Evolutionary conservation across 2,329 filamentous ascomycete genomes (phyloP).

Genomic region (Penicillium decumbens): DNA sequence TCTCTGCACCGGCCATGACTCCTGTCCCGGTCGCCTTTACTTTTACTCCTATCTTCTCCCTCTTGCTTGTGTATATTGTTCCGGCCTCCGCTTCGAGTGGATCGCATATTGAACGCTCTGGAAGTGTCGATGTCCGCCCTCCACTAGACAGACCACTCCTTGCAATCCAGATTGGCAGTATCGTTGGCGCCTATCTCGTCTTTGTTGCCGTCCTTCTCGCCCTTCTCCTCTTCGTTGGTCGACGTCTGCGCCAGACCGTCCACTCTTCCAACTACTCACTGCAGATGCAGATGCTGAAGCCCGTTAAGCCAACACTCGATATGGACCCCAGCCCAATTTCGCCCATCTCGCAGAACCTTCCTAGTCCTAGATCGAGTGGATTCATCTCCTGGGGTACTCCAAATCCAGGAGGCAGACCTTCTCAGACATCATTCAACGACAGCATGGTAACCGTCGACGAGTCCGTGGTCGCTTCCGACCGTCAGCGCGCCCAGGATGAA

Average conservation of each 20-base stretch:
- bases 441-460: constrained; percentile 71
- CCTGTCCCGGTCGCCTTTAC: constrained; percentile 25
- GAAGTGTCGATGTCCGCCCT: constrained; percentile 11
- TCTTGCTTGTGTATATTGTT: constrained; percentile 41
- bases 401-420: constrained; percentile 28
- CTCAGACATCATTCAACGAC: constrained; percentile 49
- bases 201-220: constrained; percentile 69
- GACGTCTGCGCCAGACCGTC: constrained; percentile 51
- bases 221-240: constrained; percentile 58
- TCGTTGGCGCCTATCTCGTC: constrained; percentile 76
- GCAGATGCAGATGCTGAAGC: constrained; percentile 56
- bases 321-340: constrained; percentile 36
- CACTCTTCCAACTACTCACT: constrained; percentile 50
- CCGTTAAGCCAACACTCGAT: constrained; percentile 27
- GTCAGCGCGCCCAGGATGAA: constrained; percentile 69
- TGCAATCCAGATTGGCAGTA: constrained; percentile 75
- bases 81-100: constrained; percentile 11
- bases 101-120: constrained; percentile 48
- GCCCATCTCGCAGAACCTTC: constrained; percentile 28
- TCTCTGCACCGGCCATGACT: constrained; percentile 16
- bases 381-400: constrained; percentile 41
- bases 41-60: constrained; percentile 49
- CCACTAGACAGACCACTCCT: constrained; percentile 61
- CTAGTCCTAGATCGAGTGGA: constrained; percentile 37
- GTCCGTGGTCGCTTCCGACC: constrained; percentile 68